Percentiles rank a stretch among this genome's conserved stretches.
Evolutionary conservation across 176 grass and related monocot species (phyloP).

Genomic region (Rhynchospora tenuis): DNA sequence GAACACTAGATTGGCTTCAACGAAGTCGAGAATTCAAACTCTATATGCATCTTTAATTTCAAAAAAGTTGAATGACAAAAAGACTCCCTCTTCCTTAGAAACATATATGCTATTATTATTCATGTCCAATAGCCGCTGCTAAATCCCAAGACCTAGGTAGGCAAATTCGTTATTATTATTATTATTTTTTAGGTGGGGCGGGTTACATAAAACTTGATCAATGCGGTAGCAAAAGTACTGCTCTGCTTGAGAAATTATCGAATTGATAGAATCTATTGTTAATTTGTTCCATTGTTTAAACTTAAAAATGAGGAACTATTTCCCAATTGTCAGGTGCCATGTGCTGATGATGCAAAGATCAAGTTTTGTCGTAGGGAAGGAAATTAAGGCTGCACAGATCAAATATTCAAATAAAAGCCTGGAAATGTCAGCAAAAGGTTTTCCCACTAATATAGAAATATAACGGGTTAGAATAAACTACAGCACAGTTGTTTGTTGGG

Average conservation of each 20-base stretch:
- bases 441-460: background rate
- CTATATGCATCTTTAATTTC: too few relatives aligned
- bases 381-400: background rate
- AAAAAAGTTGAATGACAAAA: too few relatives aligned
- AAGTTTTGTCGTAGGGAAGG: background rate
- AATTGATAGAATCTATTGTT: background rate
- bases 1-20: too few relatives aligned
- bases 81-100: too few relatives aligned
- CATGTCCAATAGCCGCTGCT: too few relatives aligned
- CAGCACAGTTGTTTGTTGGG: background rate
- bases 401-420: slow-evolving; percentile 18
- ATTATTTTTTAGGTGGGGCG: too few relatives aligned
- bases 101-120: too few relatives aligned
- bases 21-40: too few relatives aligned
- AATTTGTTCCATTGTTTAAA: background rate
- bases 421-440: background rate
- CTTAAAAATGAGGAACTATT: background rate
- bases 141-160: too few relatives aligned
- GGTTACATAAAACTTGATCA: too few relatives aligned
- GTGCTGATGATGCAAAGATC: background rate
- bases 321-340: background rate
- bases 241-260: background rate
- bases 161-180: too few relatives aligned
- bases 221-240: background rate
- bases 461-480: background rate